Evolutionary conservation across 2,329 filamentous ascomycete species (phyloP).

Genomic region (Ophiostoma perfectum): DNA sequence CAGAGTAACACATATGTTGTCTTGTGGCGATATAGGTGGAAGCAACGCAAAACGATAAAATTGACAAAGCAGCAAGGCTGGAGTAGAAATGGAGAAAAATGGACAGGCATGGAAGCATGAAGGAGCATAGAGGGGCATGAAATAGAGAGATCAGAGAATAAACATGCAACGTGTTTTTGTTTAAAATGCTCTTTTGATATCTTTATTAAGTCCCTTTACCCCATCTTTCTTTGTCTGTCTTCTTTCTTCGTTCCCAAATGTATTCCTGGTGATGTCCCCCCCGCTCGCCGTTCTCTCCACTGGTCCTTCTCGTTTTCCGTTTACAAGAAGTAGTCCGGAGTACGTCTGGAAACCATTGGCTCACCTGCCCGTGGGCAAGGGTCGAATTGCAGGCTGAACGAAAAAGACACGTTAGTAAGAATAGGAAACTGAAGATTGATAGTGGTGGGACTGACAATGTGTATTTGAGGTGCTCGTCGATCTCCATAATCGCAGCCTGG

Average conservation of each 20-base stretch:
- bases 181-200: neutral
- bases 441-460: constrained; percentile 60
- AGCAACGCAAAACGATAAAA: neutral
- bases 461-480: constrained; percentile 98
- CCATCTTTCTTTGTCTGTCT: neutral
- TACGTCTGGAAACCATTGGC: constrained; percentile 94
- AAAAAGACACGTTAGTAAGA: constrained; percentile 22
- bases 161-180: neutral
- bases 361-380: constrained; percentile 95
- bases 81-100: neutral
- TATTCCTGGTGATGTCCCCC: constrained; percentile 1
- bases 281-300: neutral
- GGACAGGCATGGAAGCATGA: neutral
- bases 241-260: neutral
- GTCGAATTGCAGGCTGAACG: constrained; percentile 91
- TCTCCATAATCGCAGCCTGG: constrained; percentile 99
- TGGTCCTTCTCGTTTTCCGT: neutral
- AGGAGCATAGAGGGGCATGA: neutral
- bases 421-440: constrained; percentile 5
- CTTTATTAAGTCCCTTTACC: neutral
- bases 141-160: neutral
- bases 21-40: constrained; percentile 4
- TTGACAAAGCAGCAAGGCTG: neutral
- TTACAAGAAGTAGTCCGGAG: constrained; percentile 26
- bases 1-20: neutral